These are phyloP conservation scores for Pseudozyma tsukubaensis DNA, from an alignment of 1,284 basidiomycete species.

Conservation along the genomic window DNA sequence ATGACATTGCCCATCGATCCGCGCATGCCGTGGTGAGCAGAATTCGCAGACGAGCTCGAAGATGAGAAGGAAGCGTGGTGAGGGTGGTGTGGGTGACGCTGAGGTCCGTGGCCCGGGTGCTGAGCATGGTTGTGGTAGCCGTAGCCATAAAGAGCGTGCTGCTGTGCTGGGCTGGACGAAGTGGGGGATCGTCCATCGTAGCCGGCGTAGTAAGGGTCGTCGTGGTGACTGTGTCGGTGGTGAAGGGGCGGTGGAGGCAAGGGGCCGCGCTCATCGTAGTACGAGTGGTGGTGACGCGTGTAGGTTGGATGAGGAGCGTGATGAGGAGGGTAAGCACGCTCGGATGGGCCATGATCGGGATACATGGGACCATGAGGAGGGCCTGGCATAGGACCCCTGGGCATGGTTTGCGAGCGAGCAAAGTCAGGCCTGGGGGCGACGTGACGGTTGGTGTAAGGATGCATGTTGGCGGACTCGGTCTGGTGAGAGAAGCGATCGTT, in stretches of 20 bases:
- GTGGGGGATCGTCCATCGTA: conserved; percentile 27
- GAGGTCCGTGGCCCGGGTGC: conserved; percentile 22
- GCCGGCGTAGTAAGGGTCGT: conserved; percentile 25
- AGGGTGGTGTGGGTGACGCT: conserved; percentile 21
- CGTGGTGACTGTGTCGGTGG: conserved; percentile 24
- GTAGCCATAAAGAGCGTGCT: conserved; percentile 19
- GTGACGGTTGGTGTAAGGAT: conserved; percentile 21
- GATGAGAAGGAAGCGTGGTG: conserved; percentile 38
- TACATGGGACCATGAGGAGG: conserved; percentile 44
- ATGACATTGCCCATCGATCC: conserved; percentile 19
- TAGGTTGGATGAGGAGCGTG: conserved; percentile 33
- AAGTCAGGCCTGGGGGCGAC: conserved; percentile 31
- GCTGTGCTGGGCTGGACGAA: conserved; percentile 17
- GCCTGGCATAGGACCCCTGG: conserved; percentile 27
- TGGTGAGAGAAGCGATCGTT: conserved; percentile 30
- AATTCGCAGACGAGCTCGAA: conserved; percentile 19
- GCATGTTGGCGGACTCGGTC: conserved; percentile 23
- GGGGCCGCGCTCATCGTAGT: conserved; percentile 46
- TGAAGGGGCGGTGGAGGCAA: conserved; percentile 45
- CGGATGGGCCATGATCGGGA: conserved; percentile 24
- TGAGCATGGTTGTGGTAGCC: conserved; percentile 24
- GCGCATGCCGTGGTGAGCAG: conserved; percentile 33
- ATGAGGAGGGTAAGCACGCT: conserved; percentile 31
- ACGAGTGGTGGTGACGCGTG: conserved; percentile 43
- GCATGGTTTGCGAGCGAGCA: conserved; percentile 38